Conservation (phyloP, 2,329 filamentous ascomycete species). For the Coleophoma eucalyptorum region DNA sequence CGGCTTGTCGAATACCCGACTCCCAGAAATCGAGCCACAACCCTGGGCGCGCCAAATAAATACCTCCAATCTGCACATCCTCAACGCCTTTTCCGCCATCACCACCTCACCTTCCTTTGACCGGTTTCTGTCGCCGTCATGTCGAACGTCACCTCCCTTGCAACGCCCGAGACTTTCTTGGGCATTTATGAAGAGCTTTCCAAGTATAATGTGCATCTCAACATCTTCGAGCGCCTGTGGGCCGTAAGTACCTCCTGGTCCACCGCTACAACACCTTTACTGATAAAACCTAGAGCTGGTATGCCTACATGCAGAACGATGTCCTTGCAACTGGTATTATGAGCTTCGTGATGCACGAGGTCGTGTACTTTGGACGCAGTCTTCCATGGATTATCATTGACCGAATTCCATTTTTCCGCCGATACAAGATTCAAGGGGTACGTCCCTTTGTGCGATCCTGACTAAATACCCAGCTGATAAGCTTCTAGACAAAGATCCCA, state of each 20-base stretch:
- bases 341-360: slow-evolving; percentile 94
- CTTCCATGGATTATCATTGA: slow-evolving; percentile 94
- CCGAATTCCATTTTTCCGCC: slow-evolving; percentile 78
- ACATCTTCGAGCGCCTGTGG: slow-evolving; percentile 85
- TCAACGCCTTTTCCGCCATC: background rate
- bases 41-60: background rate
- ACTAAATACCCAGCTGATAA: too few relatives aligned
- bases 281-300: slow-evolving; percentile 64
- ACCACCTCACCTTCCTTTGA: background rate
- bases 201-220: slow-evolving; percentile 75
- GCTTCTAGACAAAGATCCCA: slow-evolving; percentile 63
- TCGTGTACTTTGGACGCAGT: slow-evolving; percentile 85
- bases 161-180: slow-evolving; percentile 38
- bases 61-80: background rate
- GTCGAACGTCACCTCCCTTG: slow-evolving; percentile 22
- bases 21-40: background rate
- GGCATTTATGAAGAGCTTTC: slow-evolving; percentile 59
- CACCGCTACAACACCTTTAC: slow-evolving; percentile 5
- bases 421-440: slow-evolving; percentile 92
- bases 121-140: slow-evolving; percentile 7
- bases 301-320: slow-evolving; percentile 97
- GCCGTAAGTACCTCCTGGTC: slow-evolving; percentile 50
- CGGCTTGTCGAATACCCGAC: background rate
- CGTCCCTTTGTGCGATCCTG: slow-evolving; percentile 24
- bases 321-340: slow-evolving; percentile 94